These are phyloP conservation scores for Penicillium polonicum DNA, from an alignment of 2,329 filamentous ascomycete species.

Conservation along the genomic window DNA sequence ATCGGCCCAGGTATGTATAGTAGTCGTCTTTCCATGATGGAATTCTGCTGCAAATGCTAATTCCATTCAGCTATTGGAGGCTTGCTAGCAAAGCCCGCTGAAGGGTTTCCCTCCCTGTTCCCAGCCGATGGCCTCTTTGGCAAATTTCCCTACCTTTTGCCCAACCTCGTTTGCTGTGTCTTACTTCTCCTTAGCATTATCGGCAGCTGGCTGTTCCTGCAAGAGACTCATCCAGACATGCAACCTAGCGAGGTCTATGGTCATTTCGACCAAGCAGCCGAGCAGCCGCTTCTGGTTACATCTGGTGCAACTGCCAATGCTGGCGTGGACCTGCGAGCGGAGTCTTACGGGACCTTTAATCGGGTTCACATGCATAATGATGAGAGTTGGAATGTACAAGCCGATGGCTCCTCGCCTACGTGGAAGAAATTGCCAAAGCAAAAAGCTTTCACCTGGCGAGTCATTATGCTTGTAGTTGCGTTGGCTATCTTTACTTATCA, in stretches of 20 bases:
- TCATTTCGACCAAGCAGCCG: conserved; percentile 50
- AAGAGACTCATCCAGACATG: conserved; percentile 88
- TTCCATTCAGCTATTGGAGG: conserved; percentile 69
- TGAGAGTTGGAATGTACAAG: conserved; percentile 52
- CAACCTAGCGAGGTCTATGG: conserved; percentile 52
- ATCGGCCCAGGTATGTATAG: conserved; percentile 61
- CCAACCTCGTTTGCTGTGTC: conserved; percentile 78
- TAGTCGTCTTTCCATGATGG: background rate
- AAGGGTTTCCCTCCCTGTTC: conserved; percentile 71
- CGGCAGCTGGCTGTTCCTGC: conserved; percentile 74
- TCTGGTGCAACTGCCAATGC: conserved; percentile 72
- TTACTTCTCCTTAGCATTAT: conserved; percentile 77
- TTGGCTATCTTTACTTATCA: conserved; percentile 91
- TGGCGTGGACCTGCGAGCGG: conserved; percentile 70
- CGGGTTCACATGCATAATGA: conserved; percentile 55
- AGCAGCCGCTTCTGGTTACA: conserved; percentile 73
- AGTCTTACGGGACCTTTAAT: conserved; percentile 75
- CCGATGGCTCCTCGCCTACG: conserved; percentile 46
- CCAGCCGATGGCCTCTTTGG: conserved; percentile 68
- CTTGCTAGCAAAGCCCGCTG: conserved; percentile 74
- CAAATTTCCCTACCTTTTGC: conserved; percentile 80
- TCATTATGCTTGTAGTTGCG: conserved; percentile 75
- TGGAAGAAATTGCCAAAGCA: conserved; percentile 40
- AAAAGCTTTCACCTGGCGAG: conserved; percentile 60
- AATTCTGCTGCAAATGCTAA: conserved; percentile 12